Evolutionary conservation across 495 filamentous ascomycete species (phyloP).

Genomic region (Tuber umbilicatum): DNA sequence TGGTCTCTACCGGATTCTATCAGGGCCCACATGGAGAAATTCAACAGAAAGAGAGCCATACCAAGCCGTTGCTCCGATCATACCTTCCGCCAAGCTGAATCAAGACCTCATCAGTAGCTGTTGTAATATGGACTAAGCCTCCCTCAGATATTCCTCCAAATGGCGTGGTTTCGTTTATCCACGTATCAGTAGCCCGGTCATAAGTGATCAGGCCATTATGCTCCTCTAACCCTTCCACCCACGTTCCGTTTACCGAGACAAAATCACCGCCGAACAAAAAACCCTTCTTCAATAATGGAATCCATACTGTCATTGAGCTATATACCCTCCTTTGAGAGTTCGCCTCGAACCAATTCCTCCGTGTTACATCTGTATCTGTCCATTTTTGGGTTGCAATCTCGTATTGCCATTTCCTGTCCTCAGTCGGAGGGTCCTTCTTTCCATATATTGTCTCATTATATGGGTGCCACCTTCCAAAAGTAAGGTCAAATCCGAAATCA

Average conservation of each 20-base stretch:
- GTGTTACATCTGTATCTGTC: background rate
- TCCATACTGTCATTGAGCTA: slow-evolving; percentile 9
- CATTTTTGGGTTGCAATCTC: background rate
- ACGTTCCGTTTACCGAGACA: background rate
- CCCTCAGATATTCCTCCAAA: background rate
- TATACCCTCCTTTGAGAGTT: background rate
- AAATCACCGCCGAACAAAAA: slow-evolving; percentile 3
- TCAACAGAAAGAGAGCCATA: background rate
- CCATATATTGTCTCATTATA: background rate
- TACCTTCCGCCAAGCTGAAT: slow-evolving; percentile 13
- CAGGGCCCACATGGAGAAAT: background rate
- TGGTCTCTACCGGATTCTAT: background rate
- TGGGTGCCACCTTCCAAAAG: background rate
- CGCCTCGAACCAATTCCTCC: no score
- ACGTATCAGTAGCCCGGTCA: slow-evolving; percentile 5
- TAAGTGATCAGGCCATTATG: background rate
- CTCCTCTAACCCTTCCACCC: background rate
- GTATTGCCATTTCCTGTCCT: background rate
- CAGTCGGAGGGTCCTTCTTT: background rate
- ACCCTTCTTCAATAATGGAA: slow-evolving; percentile 6
- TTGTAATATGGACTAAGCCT: background rate
- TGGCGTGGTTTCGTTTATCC: slow-evolving; percentile 12
- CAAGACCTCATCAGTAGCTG: slow-evolving; percentile 11
- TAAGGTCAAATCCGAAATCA: background rate
- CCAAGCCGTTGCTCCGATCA: background rate